Evolutionary conservation across 345 rosid species (phyloP), one percentile per base, ranked within the genome.

Genomic region (Pseudoturritis turrita): DNA sequence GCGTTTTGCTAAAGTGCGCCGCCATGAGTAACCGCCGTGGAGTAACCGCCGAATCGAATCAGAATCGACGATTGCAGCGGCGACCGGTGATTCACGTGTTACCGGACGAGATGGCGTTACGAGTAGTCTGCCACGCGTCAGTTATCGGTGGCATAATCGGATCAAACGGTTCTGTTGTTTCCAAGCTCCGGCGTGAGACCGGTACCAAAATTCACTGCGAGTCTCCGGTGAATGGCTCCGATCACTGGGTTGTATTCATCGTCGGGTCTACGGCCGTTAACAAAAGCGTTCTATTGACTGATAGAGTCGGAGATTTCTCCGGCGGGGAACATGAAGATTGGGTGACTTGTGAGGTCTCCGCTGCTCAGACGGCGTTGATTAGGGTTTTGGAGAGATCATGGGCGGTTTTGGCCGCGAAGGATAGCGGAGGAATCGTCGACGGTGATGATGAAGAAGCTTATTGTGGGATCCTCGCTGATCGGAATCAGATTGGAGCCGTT

Each of bases 381-480:
- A 85, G 83, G 88, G 86, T 87, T 68, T 78, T 81, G 33, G 88
- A 83, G 77, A 78, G 85, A 59, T 76, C 86, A 50, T 85, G 96
- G 96, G 81, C 29, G 54, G 82, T 81, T 61, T 68, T 78, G 7
- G 83, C 65, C 6, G 68, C 23, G 62, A 79, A 62, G 2, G 78
- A 62, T 7, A 40, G 76, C 3, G 86, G 55, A 18, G 67, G 62
- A 15, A 22, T 62, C 6, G 74, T 61, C 63, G 61, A 29, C 9
- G 76, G 35, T 3, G 59, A 25, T 0, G 78, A 63, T 4, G 78
- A 73, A 19, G 88, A 76, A 50, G 88, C 81, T 14, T 85, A 73
- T 53, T 85, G 96, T 69, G 91, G 92, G 17, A 57, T 87, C 56
- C 77, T 87, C 53, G 90, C 79, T 17, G 79, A 84, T 68, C 66